phyloP scores from a whole-genome alignment of 1,284 basidiomycete species.

The Nidula niveotomentosa region DNA sequence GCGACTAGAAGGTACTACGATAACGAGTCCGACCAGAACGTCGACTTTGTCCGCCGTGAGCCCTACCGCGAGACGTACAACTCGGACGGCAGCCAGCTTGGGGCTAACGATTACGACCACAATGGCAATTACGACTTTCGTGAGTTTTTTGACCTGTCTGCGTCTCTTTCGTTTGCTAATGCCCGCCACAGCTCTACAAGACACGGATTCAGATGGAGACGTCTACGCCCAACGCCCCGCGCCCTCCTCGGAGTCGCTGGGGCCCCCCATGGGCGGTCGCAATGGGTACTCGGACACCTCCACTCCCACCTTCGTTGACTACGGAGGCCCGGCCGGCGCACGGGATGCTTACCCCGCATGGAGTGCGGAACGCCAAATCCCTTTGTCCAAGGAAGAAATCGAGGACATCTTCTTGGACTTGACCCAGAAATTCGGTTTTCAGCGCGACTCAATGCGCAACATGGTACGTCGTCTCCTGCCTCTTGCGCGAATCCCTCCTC shows the following conservation, averaged over 20 bases:
- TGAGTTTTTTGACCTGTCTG: constrained; percentile 22
- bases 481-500: constrained; percentile 1
- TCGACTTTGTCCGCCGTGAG: constrained; percentile 52
- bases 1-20: constrained; percentile 64
- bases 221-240: constrained; percentile 66
- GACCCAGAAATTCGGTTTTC: constrained; percentile 99
- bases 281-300: constrained; percentile 63
- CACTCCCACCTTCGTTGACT: constrained; percentile 62
- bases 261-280: constrained; percentile 41
- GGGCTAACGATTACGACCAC: constrained; percentile 63
- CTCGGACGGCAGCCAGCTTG: constrained; percentile 67
- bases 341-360: constrained; percentile 92
- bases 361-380: constrained; percentile 90
- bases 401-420: constrained; percentile 98
- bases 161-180: constrained; percentile 13
- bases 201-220: constrained; percentile 78
- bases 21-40: constrained; percentile 67
- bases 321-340: constrained; percentile 41
- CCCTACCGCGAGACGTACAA: constrained; percentile 55
- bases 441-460: constrained; percentile 89
- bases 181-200: constrained; percentile 54
- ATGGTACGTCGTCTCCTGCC: constrained; percentile 57
- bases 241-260: constrained; percentile 73
- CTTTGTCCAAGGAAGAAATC: constrained; percentile 97
- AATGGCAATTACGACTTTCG: constrained; percentile 67